phyloP scores from a whole-genome alignment of 1,139 yeast species.

The Geotrichum citri-aurantii region DNA sequence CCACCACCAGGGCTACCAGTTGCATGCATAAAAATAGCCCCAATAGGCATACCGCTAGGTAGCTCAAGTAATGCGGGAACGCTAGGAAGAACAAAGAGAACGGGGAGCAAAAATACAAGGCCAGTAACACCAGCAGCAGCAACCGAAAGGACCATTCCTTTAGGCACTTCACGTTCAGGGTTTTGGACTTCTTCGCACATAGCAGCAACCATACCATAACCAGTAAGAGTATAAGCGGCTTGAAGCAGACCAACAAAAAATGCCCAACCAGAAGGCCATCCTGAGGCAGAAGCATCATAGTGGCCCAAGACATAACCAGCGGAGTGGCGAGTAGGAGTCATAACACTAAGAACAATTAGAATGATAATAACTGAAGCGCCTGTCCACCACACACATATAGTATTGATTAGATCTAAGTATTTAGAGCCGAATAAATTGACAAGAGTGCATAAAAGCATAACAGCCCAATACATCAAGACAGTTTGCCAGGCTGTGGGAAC shows the following conservation, averaged over 20 bases:
- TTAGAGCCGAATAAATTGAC: slow-evolving; percentile 22
- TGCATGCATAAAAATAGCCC: slow-evolving; percentile 51
- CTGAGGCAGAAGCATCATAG: slow-evolving; percentile 26
- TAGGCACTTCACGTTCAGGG: slow-evolving; percentile 71
- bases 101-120: slow-evolving; percentile 62
- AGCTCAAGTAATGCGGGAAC: slow-evolving; percentile 46
- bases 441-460: slow-evolving; percentile 20
- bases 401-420: slow-evolving; percentile 20
- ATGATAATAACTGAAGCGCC: slow-evolving; percentile 22
- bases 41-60: slow-evolving; percentile 44
- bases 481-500: slow-evolving; percentile 19
- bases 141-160: slow-evolving; percentile 64
- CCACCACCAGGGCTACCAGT: slow-evolving; percentile 57
- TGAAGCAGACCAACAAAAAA: slow-evolving; percentile 60
- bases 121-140: slow-evolving; percentile 62
- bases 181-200: slow-evolving; percentile 75
- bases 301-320: slow-evolving; percentile 25
- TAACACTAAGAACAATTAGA: slow-evolving; percentile 23
- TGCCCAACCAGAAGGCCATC: slow-evolving; percentile 27
- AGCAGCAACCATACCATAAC: slow-evolving; percentile 76
- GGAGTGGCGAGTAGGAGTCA: slow-evolving; percentile 20
- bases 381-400: slow-evolving; percentile 24
- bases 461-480: slow-evolving; percentile 23
- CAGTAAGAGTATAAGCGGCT: slow-evolving; percentile 72
- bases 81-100: slow-evolving; percentile 66